Evolutionary conservation across 345 rosid genomes (phyloP), one percentile per base, ranked within the genome.

Genomic region (Melaleuca alternifolia): DNA sequence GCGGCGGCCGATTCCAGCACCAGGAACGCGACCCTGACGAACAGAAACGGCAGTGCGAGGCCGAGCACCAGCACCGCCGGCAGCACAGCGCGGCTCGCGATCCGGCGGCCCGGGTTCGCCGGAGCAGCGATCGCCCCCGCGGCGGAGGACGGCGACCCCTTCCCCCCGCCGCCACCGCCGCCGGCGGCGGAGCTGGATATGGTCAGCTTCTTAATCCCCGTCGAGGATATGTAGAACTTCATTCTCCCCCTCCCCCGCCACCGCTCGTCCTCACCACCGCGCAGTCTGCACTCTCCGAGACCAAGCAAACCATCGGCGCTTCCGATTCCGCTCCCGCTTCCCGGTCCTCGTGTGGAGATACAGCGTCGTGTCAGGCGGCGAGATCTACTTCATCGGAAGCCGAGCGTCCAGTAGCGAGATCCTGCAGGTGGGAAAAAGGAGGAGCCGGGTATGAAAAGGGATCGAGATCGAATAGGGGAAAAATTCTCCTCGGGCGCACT

Each of bases 151-250:
- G 89, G 79, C 86, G 92, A 85, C 86, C 91, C 92, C 89, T 91
- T 91, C 28, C 90, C 91, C 1, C 79, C 24, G 24, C 41, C 41
- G 41, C 46, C 77, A 61, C 79, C 24, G 24, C 41, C 41, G 41
- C 46, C 77, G 75, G 86, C 86, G 71, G 88, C 90, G 84, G 93
- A 62, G 91, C 90, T 92, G 44, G 95, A 87, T 88, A 93, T 89
- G 6, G 93, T 92, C 53, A 94, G 90, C 88, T 90, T 95, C 93
- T 94, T 95, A 50, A 95, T 91, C 87, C 94, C 98, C 26, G 91
- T 84, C 71, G 94, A 91, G 50, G 97, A 96, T 88, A 94, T 90
- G 91, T 93, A 93, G 51, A 94, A 91, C 96, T 93, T 96, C 97
- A 94, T 95, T 2, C 5, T 87, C 87, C 85, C 61, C 71, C 87